Evolutionary conservation across 257 asterid species (phyloP).

Genomic region (Petunia axillaris): DNA sequence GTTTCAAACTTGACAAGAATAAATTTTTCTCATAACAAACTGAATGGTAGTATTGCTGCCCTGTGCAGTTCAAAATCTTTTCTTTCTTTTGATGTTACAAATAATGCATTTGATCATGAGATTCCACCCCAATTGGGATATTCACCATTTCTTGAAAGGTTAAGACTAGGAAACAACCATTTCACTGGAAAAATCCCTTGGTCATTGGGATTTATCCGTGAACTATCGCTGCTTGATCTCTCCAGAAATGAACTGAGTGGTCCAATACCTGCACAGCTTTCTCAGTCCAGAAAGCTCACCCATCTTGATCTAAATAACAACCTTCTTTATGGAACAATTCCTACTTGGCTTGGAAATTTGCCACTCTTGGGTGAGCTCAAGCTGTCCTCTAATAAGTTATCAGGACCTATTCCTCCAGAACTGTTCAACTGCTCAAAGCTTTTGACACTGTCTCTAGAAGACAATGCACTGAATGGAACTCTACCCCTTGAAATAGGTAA

Average conservation of each 20-base stretch:
- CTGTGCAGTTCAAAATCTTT: slow-evolving; percentile 63
- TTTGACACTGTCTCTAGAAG: slow-evolving; percentile 56
- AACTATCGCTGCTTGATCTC: slow-evolving; percentile 70
- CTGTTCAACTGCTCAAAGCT: slow-evolving; percentile 73
- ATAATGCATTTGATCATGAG: slow-evolving; percentile 67
- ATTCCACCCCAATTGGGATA: slow-evolving; percentile 71
- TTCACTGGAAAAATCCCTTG: slow-evolving; percentile 75
- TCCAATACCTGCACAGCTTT: slow-evolving; percentile 66
- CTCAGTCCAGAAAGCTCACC: slow-evolving; percentile 63
- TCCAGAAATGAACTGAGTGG: slow-evolving; percentile 74
- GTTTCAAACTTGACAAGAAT: slow-evolving; percentile 74
- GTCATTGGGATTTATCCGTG: slow-evolving; percentile 61
- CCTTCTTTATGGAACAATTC: slow-evolving; percentile 66
- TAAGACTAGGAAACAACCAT: slow-evolving; percentile 71
- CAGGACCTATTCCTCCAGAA: slow-evolving; percentile 63
- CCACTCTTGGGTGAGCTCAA: slow-evolving; percentile 83
- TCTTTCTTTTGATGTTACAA: slow-evolving; percentile 80
- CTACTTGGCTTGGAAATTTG: slow-evolving; percentile 78
- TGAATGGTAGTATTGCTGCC: slow-evolving; percentile 74
- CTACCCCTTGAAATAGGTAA: slow-evolving; percentile 66
- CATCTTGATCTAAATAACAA: slow-evolving; percentile 85
- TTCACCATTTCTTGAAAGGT: slow-evolving; percentile 70
- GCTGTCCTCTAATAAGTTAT: slow-evolving; percentile 64
- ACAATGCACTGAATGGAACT: slow-evolving; percentile 66
- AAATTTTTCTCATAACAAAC: slow-evolving; percentile 70